Base-by-base conservation (phyloP, 1,139 yeast species). In the Yamadazyma triangularis region DNA sequence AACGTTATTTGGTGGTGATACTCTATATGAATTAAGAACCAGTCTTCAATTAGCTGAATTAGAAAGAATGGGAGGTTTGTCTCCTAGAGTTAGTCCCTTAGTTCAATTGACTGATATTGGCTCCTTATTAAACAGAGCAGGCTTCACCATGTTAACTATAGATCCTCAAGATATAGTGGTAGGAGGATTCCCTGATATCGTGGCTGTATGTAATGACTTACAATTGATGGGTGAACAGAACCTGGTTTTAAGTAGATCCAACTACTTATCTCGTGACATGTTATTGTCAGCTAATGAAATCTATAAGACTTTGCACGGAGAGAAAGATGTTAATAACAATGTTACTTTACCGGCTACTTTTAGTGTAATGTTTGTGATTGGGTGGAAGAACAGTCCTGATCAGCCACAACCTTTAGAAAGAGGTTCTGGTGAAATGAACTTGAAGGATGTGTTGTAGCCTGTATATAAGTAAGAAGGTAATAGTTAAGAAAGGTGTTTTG, bases 211-310 rank as follows among this genome's bases (percentile, higher is more conserved):
- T 59, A 75, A 73, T 34, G 95, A 86, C 45, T 56, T 86, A 24
- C 87, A 82, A 47, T 60, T 75, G 13, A 85, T 85, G 95, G 95
- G 95, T 4, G 95, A 86, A 51, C 81, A 80, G 38, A 86, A 84
- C 49, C 78, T 93, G 2, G 78, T 79, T 19, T 53, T 73, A 28
- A 64, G 77, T 27, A 60, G 86, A 25, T 71, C 82, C 4, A 65
- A 71, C 8, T 56, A 60, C 18, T 53, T 86, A 28, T 74, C 81
- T 4, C 64, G 80, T 37, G 94, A 84, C 47, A 68, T 83, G 12
- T 56, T 86, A 16, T 56, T 80, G 24, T 87, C 93, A 0, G 83
- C 93, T 0, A 81, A 82, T 39, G 82, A 85, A 26, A 83, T 86
- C 26, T 86, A 86, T 54, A 70, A 67, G 45, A 60, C 76, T 7